Evolutionary conservation across 352 stramenopile species (phyloP).

Genomic region (Globisporangium irregulare): DNA sequence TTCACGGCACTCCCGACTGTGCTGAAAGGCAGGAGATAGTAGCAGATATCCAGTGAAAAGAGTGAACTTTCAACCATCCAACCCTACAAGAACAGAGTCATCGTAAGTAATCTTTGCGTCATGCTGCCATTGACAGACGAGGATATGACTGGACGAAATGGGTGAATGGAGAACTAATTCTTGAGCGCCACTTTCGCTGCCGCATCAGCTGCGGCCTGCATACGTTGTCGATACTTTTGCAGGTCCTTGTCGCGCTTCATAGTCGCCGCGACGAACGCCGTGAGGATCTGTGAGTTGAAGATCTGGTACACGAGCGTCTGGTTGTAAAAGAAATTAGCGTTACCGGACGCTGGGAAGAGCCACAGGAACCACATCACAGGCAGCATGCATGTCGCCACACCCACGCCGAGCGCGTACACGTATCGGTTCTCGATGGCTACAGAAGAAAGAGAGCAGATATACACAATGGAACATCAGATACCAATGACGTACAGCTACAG

Average conservation of each 20-base stretch:
- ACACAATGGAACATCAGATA: background rate
- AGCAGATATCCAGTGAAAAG: background rate
- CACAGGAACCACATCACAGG: conserved; percentile 88
- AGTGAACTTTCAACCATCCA: background rate
- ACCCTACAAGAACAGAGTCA: background rate
- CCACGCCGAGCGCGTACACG: conserved; percentile 65
- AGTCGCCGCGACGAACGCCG: conserved; percentile 68
- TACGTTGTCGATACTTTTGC: conserved; percentile 41
- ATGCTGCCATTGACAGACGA: background rate
- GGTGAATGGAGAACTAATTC: background rate
- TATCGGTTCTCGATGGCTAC: conserved; percentile 78
- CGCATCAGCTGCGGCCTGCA: conserved; percentile 4
- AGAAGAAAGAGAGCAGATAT: conserved; percentile 3
- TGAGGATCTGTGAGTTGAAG: conserved; percentile 77
- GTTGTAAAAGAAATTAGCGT: conserved; percentile 91
- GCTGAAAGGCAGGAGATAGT: conserved; percentile 40
- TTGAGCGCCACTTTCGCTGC: background rate
- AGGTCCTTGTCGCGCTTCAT: conserved; percentile 87
- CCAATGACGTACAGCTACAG: too few relatives aligned
- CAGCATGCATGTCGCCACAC: conserved; percentile 68
- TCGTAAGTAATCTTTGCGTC: background rate
- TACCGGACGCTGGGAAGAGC: conserved; percentile 79
- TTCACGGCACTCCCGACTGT: conserved; percentile 27
- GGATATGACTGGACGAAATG: background rate
- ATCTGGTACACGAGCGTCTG: conserved; percentile 86